phyloP scores from a whole-genome alignment of 306 rosid species.

The Vigna unguiculata region DNA sequence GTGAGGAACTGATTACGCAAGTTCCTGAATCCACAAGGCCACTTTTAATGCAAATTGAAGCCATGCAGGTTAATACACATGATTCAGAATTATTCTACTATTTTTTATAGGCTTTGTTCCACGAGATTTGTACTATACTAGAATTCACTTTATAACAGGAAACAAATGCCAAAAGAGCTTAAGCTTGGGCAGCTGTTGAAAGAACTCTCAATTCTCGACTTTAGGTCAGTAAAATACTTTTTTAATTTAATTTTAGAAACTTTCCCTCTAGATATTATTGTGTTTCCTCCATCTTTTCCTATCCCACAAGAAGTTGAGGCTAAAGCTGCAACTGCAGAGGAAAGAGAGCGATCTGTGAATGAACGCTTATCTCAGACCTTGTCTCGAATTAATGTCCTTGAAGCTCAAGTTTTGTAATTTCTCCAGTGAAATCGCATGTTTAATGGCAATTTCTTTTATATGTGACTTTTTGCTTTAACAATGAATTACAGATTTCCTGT shows the following conservation, averaged over 20 bases:
- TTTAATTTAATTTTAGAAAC: constrained; percentile 34
- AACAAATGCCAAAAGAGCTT: constrained; percentile 87
- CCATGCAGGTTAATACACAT: constrained; percentile 79
- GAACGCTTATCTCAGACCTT: constrained; percentile 95
- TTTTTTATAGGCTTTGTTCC: constrained; percentile 26
- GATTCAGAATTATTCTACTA: constrained; percentile 17
- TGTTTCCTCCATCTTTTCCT: constrained; percentile 44
- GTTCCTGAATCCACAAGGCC: constrained; percentile 99
- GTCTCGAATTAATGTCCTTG: constrained; percentile 97
- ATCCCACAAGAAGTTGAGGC: constrained; percentile 88
- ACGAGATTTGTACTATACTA: constrained; percentile 44
- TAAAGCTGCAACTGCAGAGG: constrained; percentile 96
- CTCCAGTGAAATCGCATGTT: constrained; percentile 36
- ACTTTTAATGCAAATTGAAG: constrained; percentile 96
- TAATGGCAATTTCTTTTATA: constrained; percentile 20
- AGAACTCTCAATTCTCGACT: constrained; percentile 92
- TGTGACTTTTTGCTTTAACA: no score
- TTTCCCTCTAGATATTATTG: constrained; percentile 21
- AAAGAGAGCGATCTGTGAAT: constrained; percentile 87
- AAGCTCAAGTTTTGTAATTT: constrained; percentile 87
- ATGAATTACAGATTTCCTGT: no score
- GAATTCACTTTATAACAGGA: constrained; percentile 68
- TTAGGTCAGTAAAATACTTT: constrained; percentile 65
- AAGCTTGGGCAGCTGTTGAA: constrained; percentile 98
- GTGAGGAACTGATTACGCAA: no score